Percentiles rank a stretch among this genome's conserved stretches.
These are phyloP conservation scores for Ilyonectria mors-panacis DNA, from an alignment of 2,329 filamentous ascomycete genomes.

Conservation along the genomic window DNA sequence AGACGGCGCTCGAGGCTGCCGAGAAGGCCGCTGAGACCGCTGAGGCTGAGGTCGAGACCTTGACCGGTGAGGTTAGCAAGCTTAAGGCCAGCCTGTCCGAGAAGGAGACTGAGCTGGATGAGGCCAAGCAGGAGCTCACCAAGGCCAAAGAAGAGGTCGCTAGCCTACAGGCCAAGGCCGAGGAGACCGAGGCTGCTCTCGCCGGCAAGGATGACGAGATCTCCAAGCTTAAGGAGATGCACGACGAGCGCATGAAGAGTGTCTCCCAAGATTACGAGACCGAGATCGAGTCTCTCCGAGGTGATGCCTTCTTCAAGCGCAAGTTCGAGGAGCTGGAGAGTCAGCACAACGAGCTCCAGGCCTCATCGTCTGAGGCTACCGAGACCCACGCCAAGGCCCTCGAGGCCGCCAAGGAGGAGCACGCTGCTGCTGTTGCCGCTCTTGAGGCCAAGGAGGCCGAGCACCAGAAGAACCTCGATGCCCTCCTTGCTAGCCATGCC, in stretches of 20 bases:
- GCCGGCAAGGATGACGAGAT: slow-evolving; percentile 65
- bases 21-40: slow-evolving; percentile 61
- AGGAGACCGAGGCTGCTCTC: slow-evolving; percentile 62
- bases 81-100: slow-evolving; percentile 59
- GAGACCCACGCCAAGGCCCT: slow-evolving; percentile 60
- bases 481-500: slow-evolving; percentile 69
- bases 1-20: slow-evolving; percentile 62
- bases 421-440: slow-evolving; percentile 60
- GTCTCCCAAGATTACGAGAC: slow-evolving; percentile 74
- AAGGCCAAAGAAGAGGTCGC: slow-evolving; percentile 63
- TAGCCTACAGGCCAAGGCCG: slow-evolving; percentile 65
- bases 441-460: slow-evolving; percentile 67
- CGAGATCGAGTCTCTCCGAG: slow-evolving; percentile 75
- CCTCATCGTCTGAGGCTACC: slow-evolving; percentile 53
- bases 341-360: slow-evolving; percentile 67
- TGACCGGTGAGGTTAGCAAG: slow-evolving; percentile 56
- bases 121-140: slow-evolving; percentile 57
- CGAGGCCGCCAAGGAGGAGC: slow-evolving; percentile 60
- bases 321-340: slow-evolving; percentile 73
- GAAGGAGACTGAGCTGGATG: slow-evolving; percentile 63
- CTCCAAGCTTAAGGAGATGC: slow-evolving; percentile 67
- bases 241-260: slow-evolving; percentile 71
- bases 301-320: slow-evolving; percentile 75
- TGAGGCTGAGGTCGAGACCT: slow-evolving; percentile 61
- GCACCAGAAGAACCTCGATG: slow-evolving; percentile 68